Base-by-base conservation (phyloP, 106 monocot genomes). In the Acorus gramineus region DNA sequence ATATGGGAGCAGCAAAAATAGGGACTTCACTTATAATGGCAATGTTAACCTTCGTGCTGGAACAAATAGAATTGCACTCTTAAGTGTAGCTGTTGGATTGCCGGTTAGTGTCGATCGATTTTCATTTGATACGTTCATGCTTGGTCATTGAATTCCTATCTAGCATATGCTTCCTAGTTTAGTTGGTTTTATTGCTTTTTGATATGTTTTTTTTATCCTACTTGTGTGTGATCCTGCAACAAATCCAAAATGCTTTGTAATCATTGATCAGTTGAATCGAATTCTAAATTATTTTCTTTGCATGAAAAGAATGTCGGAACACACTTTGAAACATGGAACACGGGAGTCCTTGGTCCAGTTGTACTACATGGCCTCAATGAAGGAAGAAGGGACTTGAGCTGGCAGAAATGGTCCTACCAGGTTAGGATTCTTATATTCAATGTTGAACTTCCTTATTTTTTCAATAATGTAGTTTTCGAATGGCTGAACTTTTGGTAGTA, bases 361-460 rank as follows among this genome's bases (percentile, higher is more conserved):
- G 74, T 77, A 52, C 60, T 99, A 8, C 87, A 92, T 61, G 88
- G 83, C 13, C 50, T 99, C 46, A 77, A 92, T 70, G 83, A 92
- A 71, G 92, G 87, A 61, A 88, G 61, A 60, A 80, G 84, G 69
- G 98, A 99, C 68, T 66, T 99, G 64, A 84, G 88, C 6, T 99
- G 92, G 98, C 89, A 92, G 75, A 76, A 70, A 43, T 98, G 96
- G 96, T 77, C 91, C 8, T 98, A 92, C 47, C 91, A 98, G 96
- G 96, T 88, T 9, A 55, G 12, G 44, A 58, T 60, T 11, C 5
- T 46, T 72, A 28, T 28, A 28, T 28, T 28, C 28, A 28, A 28
- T 28, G 28, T 28, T 28, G 28, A 28, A 28, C 28, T 28, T 28
- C 28, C 28, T 0, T 28, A 28, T 28, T 28, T 28, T 28, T 28